These are phyloP conservation scores for Xylariaceae sp. DNA, from an alignment of 2,329 filamentous ascomycete species.

Conservation along the genomic window DNA sequence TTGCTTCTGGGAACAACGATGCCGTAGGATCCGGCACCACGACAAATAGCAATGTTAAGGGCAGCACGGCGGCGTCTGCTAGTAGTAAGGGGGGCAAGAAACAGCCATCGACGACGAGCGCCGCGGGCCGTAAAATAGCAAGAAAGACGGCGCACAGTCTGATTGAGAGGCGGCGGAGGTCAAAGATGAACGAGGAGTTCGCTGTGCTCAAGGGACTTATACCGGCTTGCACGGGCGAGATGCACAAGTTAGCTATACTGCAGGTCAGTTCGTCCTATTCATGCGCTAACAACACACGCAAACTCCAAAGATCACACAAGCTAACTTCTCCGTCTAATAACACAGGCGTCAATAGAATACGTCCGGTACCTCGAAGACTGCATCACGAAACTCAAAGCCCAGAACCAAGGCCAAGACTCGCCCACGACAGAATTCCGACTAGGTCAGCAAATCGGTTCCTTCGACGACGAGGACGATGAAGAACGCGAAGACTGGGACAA, in stretches of 20 bases:
- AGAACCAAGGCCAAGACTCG: slow-evolving; percentile 36
- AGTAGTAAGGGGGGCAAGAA: slow-evolving; percentile 53
- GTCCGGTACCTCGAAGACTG: slow-evolving; percentile 91
- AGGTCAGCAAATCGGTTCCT: slow-evolving; percentile 21
- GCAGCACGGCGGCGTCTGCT: slow-evolving; percentile 13
- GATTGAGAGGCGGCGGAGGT: slow-evolving; percentile 83
- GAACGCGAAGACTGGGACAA: slow-evolving; percentile 37
- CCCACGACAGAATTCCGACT: slow-evolving; percentile 27
- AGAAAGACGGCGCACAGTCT: slow-evolving; percentile 94
- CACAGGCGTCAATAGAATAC: slow-evolving; percentile 90
- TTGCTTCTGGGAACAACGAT: slow-evolving; percentile 18
- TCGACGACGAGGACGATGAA: slow-evolving; percentile 21
- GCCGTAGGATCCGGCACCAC: slow-evolving; percentile 15
- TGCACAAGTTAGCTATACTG: slow-evolving; percentile 95
- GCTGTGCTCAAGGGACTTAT: slow-evolving; percentile 91
- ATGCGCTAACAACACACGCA: neutral
- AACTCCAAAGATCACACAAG: too few relatives aligned
- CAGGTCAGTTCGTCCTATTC: slow-evolving; percentile 56
- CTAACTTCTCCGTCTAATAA: too few relatives aligned
- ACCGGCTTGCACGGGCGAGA: slow-evolving; percentile 90
- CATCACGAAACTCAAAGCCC: slow-evolving; percentile 70
- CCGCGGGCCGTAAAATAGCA: slow-evolving; percentile 89
- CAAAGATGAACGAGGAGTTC: slow-evolving; percentile 99
- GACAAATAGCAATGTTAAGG: neutral
- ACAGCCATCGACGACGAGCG: slow-evolving; percentile 69